Conservation (phyloP, 805 yeast species). For the Candida suzukii region DNA sequence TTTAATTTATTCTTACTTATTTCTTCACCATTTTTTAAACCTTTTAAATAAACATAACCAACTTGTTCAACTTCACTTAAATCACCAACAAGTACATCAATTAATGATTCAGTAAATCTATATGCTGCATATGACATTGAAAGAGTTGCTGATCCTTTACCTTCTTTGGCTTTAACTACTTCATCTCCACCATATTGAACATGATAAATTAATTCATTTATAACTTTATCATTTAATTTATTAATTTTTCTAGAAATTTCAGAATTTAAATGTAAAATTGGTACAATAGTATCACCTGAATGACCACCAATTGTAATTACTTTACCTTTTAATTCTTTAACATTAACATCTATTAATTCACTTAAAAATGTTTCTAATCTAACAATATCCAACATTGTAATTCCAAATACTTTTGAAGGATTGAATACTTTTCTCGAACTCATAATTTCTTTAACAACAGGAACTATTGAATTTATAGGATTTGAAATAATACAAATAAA, state of each 20-base stretch:
- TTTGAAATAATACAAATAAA: conserved; percentile 49
- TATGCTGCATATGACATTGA: conserved; percentile 95
- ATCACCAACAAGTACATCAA: conserved; percentile 12
- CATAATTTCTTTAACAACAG: conserved; percentile 52
- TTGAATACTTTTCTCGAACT: conserved; percentile 44
- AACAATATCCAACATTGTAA: conserved; percentile 52
- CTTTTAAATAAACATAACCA: conserved; percentile 48
- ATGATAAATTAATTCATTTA: conserved; percentile 32
- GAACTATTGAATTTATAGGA: conserved; percentile 58
- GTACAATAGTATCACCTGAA: conserved; percentile 51
- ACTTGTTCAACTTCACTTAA: conserved; percentile 31
- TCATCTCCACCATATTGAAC: conserved; percentile 65
- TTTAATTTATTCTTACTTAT: conserved; percentile 28
- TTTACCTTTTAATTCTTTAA: conserved; percentile 28
- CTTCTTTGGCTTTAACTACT: conserved; percentile 91
- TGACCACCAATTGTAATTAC: conserved; percentile 51
- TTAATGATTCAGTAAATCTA: conserved; percentile 54
- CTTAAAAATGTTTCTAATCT: conserved; percentile 47
- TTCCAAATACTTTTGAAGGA: conserved; percentile 49
- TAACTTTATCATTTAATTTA: conserved; percentile 1
- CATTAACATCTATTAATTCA: conserved; percentile 22
- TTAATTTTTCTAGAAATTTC: conserved; percentile 33
- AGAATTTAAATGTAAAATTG: conserved; percentile 35
- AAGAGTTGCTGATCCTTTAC: conserved; percentile 90
- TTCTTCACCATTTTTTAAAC: conserved; percentile 39